phyloP scores from a whole-genome alignment of 2,329 filamentous ascomycete genomes.

The Gaeumannomyces sp. region DNA sequence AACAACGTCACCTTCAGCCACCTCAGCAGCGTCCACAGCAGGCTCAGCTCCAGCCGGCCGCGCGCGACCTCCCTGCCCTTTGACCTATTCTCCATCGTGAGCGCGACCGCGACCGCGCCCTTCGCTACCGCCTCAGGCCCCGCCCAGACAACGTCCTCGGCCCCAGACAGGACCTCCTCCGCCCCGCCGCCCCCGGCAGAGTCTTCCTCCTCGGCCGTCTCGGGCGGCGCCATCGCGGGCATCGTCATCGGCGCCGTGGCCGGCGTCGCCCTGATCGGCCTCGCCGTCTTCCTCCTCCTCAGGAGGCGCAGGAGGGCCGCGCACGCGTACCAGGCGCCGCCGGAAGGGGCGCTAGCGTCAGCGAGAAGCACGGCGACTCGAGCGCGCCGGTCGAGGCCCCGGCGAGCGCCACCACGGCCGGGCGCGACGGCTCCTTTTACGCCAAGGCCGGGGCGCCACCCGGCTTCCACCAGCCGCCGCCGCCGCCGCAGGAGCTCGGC shows the following conservation, averaged over 20 bases:
- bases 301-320: neutral
- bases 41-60: constrained; percentile 13
- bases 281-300: neutral
- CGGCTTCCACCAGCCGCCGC: neutral
- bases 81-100: constrained; percentile 11
- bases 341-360: neutral
- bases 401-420: neutral
- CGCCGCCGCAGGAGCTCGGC: neutral
- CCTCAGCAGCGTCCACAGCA: constrained; percentile 15
- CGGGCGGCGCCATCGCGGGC: constrained; percentile 1
- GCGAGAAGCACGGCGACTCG: neutral
- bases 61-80: constrained; percentile 14
- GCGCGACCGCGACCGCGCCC: constrained; percentile 8
- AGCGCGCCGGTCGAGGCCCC: neutral
- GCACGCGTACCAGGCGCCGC: neutral
- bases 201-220: neutral
- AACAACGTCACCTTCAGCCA: constrained; percentile 13
- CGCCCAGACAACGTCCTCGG: neutral
- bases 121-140: constrained; percentile 5
- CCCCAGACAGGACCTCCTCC: neutral
- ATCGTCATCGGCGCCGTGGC: neutral
- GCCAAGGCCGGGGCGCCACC: neutral
- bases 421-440: neutral
- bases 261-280: neutral
- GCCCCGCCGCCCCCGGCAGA: too few species aligned